Evolutionary conservation across 257 asterid genomes (phyloP).

Genomic region (Pogostemon cablin): DNA sequence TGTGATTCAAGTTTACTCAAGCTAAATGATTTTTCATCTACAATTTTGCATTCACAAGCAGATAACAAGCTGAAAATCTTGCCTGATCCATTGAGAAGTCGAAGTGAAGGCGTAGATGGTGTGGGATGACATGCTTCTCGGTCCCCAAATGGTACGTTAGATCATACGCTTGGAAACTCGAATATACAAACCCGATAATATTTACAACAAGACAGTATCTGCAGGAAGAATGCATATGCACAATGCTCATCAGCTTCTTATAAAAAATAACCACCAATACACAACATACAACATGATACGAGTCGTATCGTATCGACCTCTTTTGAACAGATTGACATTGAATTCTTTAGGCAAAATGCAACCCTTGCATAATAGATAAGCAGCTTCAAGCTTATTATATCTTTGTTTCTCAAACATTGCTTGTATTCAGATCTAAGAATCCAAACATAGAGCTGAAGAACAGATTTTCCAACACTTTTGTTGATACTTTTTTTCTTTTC

Average conservation of each 20-base stretch:
- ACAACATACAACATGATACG: background rate
- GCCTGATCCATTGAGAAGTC: conserved; percentile 88
- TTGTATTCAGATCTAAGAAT: no score
- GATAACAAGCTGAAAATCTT: conserved; percentile 27
- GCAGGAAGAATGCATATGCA: conserved; percentile 15
- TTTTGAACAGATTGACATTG: background rate
- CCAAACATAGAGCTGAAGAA: no score
- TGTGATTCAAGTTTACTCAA: background rate
- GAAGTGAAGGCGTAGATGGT: conserved; percentile 55
- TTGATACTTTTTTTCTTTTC: no score
- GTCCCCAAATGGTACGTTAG: conserved; percentile 61
- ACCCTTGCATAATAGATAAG: no score
- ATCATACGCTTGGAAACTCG: conserved; percentile 66
- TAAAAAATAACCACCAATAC: conserved; percentile 19
- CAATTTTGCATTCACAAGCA: background rate
- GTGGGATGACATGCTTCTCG: conserved; percentile 58
- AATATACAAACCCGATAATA: conserved; percentile 72
- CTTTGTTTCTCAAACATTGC: background rate
- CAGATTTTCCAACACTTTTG: no score
- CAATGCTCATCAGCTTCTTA: conserved; percentile 16
- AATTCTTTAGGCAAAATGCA: background rate
- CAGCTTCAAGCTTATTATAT: no score
- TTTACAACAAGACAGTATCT: conserved; percentile 75
- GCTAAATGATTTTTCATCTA: background rate
- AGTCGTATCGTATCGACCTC: background rate